Evolutionary conservation across 179 eudicot genomes (phyloP).

Genomic region (Beta macrorhiza): DNA sequence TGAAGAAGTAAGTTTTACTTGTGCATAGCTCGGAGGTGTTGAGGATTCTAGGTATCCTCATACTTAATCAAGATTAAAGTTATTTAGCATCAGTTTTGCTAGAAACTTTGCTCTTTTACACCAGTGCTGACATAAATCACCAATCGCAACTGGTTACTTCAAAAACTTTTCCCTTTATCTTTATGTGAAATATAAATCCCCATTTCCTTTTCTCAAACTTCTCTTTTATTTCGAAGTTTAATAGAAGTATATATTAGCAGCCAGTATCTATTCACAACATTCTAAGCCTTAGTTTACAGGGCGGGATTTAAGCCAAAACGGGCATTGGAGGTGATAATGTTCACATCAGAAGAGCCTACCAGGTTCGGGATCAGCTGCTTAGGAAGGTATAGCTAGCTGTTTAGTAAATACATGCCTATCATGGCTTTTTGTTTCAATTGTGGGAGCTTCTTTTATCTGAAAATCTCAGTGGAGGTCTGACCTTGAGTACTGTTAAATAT

Average conservation of each 20-base stretch:
- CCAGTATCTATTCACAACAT: background rate
- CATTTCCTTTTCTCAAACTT: background rate
- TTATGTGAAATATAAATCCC: background rate
- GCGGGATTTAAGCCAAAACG: slow-evolving; percentile 91
- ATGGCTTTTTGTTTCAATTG: background rate
- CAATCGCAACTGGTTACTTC: background rate
- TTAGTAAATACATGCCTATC: background rate
- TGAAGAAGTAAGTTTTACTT: slow-evolving; percentile 52
- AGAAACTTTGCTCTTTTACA: background rate
- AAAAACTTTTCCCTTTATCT: background rate
- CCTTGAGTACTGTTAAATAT: slow-evolving; percentile 21
- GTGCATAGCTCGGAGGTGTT: background rate
- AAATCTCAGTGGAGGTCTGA: background rate
- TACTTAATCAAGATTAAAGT: background rate
- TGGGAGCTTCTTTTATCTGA: background rate
- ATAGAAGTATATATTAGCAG: background rate
- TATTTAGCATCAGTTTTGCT: background rate
- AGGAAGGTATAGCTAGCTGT: slow-evolving; percentile 61
- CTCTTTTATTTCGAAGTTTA: background rate
- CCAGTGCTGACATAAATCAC: background rate
- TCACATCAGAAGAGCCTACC: slow-evolving; percentile 98
- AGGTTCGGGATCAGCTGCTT: slow-evolving; percentile 94
- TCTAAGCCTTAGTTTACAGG: slow-evolving; percentile 44
- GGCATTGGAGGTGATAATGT: slow-evolving; percentile 91
- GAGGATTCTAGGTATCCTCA: background rate